These are phyloP conservation scores for Carex littledalei DNA, from an alignment of 176 grass and related monocot species.

Conservation along the genomic window DNA sequence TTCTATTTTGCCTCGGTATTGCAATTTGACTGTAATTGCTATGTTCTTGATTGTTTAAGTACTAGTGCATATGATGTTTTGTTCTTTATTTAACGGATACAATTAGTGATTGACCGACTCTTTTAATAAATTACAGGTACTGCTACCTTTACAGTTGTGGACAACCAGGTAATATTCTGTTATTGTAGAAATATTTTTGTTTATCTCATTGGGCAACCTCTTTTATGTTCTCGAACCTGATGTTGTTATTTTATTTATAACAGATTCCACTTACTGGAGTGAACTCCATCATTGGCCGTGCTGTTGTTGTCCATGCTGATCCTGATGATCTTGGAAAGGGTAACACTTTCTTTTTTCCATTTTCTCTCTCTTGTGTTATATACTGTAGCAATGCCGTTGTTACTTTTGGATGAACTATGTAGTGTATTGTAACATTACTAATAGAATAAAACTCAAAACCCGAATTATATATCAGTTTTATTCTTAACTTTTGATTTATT, in stretches of 20 bases:
- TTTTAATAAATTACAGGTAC: slow-evolving; percentile 27
- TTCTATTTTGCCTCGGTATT: neutral
- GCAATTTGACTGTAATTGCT: neutral
- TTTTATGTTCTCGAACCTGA: neutral
- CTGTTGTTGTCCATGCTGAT: slow-evolving; percentile 48
- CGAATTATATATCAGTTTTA: neutral
- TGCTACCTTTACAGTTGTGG: slow-evolving; percentile 28
- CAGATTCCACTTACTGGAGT: slow-evolving; percentile 31
- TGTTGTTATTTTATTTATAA: neutral
- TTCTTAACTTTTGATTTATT: neutral
- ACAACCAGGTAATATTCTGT: slow-evolving; percentile 21
- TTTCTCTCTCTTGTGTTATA: neutral
- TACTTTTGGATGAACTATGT: neutral
- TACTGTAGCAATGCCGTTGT: neutral
- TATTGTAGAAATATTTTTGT: neutral
- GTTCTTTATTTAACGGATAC: neutral
- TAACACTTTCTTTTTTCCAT: slow-evolving; percentile 2
- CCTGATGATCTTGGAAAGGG: slow-evolving; percentile 48
- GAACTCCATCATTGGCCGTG: slow-evolving; percentile 35
- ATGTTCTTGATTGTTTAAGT: neutral
- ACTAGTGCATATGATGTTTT: neutral
- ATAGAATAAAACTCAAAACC: neutral
- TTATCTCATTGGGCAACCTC: neutral
- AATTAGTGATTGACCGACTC: neutral
- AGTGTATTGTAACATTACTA: neutral